Evolutionary conservation across 805 yeast genomes (phyloP).

Genomic region (Phaffomyces thermotolerans): DNA sequence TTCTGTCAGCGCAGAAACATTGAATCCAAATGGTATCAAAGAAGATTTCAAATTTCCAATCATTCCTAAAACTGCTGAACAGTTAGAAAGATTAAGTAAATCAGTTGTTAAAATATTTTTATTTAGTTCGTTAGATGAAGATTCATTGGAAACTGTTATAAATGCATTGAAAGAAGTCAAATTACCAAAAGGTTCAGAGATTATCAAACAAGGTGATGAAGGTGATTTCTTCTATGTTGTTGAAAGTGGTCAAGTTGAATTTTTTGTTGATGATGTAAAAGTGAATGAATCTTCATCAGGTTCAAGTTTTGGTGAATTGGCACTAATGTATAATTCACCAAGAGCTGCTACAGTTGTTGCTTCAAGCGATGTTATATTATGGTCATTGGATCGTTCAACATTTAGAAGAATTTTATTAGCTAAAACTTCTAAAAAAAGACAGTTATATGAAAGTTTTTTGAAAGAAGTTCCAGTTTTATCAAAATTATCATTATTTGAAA

Average conservation of each 20-base stretch:
- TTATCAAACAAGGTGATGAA: constrained; percentile 87
- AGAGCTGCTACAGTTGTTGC: constrained; percentile 93
- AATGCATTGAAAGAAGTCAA: constrained; percentile 75
- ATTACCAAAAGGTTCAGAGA: constrained; percentile 49
- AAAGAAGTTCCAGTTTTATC: constrained; percentile 79
- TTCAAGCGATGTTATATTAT: constrained; percentile 59
- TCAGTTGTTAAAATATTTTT: constrained; percentile 77
- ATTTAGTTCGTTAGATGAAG: constrained; percentile 76
- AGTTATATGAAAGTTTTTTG: constrained; percentile 82
- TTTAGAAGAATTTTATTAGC: constrained; percentile 88
- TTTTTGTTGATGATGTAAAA: constrained; percentile 53
- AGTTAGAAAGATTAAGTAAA: constrained; percentile 57
- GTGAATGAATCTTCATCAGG: constrained; percentile 80
- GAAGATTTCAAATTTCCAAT: constrained; percentile 68
- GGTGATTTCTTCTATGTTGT: constrained; percentile 89
- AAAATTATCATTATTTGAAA: constrained; percentile 67
- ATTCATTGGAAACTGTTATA: constrained; percentile 68
- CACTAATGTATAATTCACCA: constrained; percentile 95
- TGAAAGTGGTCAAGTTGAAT: constrained; percentile 80
- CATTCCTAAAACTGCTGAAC: constrained; percentile 54
- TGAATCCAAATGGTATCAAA: constrained; percentile 64
- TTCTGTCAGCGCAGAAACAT: constrained; percentile 83
- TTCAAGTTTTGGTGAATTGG: constrained; percentile 91
- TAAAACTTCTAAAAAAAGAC: constrained; percentile 83
- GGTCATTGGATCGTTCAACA: constrained; percentile 92